Base-by-base conservation (phyloP, 2,329 filamentous ascomycete species). In the Phialemoniopsis sp. region DNA sequence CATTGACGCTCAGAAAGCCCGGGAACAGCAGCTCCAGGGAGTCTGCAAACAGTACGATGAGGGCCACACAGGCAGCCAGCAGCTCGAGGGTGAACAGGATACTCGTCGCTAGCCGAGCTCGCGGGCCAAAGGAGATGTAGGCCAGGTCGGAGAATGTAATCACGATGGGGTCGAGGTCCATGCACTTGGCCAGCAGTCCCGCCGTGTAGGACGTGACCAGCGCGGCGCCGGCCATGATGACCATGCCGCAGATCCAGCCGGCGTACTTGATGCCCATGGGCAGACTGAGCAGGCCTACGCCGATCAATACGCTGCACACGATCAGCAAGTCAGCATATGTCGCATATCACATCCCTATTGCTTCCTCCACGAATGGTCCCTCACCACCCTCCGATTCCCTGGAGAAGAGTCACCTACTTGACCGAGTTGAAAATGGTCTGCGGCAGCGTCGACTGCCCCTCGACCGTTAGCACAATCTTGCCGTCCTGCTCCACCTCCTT, bases 361-460 rank as follows among this genome's bases (percentile, higher is more conserved):
- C n/a, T n/a, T n/a, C n/a, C n/a, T n/a, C n/a, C n/a, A n/a, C n/a
- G n/a, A n/a, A n/a, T n/a, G n/a, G n/a, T n/a, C n/a, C n/a, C n/a
- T n/a, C n/a, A n/a, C n/a, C n/a, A n/a, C n/a, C n/a, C n/a, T n/a
- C n/a, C n/a, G n/a, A n/a, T n/a, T n/a, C 5, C 18, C n/a, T 8
- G 19, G 17, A 10, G 8, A 31, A 29, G 3, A 15, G 19, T 9
- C 8, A 21, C 62, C 44, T 48, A 70, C 66, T 95, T 95, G 58
- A 91, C 91, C 4, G 89, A 94, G 64, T 98, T 98, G 72, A 97
- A 95, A 46, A 96, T 78, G 7, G 91, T 97, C 66, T 97, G 91
- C 1, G 89, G 89, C 13, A 97, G 72, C 1, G 91, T 98, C n/a
- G 89, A 95, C 66, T 94, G 89, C 30, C 91, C 91, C 45, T 95